Conservation (phyloP, 805 yeast genomes). For the Lipomyces kockii region DNA sequence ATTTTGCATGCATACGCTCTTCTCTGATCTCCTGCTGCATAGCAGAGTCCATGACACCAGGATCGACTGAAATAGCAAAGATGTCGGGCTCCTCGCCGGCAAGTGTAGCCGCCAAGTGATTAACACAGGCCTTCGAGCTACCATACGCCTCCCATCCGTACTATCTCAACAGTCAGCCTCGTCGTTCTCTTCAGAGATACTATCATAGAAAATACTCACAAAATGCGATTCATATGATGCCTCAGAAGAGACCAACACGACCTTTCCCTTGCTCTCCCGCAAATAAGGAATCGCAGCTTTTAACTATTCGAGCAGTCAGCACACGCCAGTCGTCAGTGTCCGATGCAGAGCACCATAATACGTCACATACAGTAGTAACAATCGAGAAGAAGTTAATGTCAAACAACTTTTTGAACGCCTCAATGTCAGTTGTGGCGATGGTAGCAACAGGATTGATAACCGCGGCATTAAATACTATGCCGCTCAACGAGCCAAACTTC, state of each 20-base stretch:
- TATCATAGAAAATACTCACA: slow-evolving; percentile 12
- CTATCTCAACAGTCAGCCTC: slow-evolving; percentile 37
- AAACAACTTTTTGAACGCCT: slow-evolving; percentile 65
- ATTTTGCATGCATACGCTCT: slow-evolving; percentile 42
- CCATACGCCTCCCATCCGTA: slow-evolving; percentile 93
- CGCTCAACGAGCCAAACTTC: slow-evolving; percentile 57
- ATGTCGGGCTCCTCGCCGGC: slow-evolving; percentile 69
- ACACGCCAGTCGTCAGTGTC: background rate
- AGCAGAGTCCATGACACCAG: slow-evolving; percentile 90
- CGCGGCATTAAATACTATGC: slow-evolving; percentile 72
- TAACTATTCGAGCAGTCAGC: slow-evolving; percentile 25
- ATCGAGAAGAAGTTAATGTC: slow-evolving; percentile 81
- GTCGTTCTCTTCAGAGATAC: background rate
- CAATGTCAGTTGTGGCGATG: slow-evolving; percentile 56
- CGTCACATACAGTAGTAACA: slow-evolving; percentile 48
- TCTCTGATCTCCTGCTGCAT: slow-evolving; percentile 87
- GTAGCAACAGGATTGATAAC: slow-evolving; percentile 74
- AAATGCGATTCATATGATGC: slow-evolving; percentile 51
- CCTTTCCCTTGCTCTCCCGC: slow-evolving; percentile 59
- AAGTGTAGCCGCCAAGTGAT: slow-evolving; percentile 70
- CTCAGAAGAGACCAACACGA: slow-evolving; percentile 84
- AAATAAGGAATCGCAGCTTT: slow-evolving; percentile 61
- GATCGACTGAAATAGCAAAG: slow-evolving; percentile 74
- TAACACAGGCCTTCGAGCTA: slow-evolving; percentile 86
- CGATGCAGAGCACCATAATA: background rate